These are phyloP conservation scores for Daldinia grandis DNA, from an alignment of 495 filamentous ascomycete genomes.

Conservation along the genomic window DNA sequence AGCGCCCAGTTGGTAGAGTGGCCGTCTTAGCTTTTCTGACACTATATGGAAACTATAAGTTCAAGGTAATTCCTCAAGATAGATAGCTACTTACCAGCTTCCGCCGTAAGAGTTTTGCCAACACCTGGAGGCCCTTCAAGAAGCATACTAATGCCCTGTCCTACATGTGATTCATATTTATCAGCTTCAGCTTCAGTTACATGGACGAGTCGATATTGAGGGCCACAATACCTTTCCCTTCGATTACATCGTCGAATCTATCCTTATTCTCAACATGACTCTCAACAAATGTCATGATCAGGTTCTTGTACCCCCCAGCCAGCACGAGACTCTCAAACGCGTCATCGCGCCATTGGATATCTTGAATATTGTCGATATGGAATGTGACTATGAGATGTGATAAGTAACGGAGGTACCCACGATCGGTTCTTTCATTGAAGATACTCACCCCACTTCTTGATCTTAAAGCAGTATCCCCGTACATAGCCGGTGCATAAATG, in stretches of 20 bases:
- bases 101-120: slow-evolving; percentile 67
- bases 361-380: slow-evolving; percentile 48
- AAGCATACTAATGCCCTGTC: slow-evolving; percentile 63
- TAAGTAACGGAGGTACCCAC: neutral
- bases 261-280: slow-evolving; percentile 53
- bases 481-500: slow-evolving; percentile 54
- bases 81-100: slow-evolving; percentile 39
- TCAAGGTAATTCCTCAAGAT: neutral
- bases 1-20: slow-evolving; percentile 61
- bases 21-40: slow-evolving; percentile 58
- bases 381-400: slow-evolving; percentile 41
- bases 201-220: neutral
- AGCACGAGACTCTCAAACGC: slow-evolving; percentile 69
- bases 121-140: slow-evolving; percentile 65
- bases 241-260: slow-evolving; percentile 72
- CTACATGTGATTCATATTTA: neutral
- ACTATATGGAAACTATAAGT: slow-evolving; percentile 34
- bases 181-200: neutral
- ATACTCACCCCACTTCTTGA: slow-evolving; percentile 56
- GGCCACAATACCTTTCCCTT: slow-evolving; percentile 59
- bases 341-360: slow-evolving; percentile 62
- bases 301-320: slow-evolving; percentile 59
- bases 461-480: slow-evolving; percentile 57
- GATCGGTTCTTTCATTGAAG: neutral
- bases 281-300: slow-evolving; percentile 63